Conservation (phyloP, 2,329 filamentous ascomycete species). For the Atkinsonella texensis region DNA sequence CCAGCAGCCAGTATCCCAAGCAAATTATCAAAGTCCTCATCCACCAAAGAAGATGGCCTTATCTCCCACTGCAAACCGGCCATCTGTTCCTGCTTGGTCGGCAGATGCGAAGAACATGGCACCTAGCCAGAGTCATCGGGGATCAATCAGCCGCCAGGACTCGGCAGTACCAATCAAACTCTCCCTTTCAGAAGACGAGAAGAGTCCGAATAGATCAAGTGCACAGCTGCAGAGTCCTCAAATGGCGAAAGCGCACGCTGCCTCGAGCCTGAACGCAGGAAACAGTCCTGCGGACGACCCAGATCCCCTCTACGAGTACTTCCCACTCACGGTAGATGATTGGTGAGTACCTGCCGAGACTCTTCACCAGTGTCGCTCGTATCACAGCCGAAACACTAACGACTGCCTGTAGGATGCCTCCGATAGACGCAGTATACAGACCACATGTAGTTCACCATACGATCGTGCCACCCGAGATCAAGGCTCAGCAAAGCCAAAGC, state of each 20-base stretch:
- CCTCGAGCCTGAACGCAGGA: slow-evolving; percentile 26
- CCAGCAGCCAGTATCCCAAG: slow-evolving; percentile 24
- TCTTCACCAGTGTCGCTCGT: too few relatives aligned
- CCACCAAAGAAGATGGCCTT: slow-evolving; percentile 40
- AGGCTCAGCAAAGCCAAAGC: slow-evolving; percentile 52
- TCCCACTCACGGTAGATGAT: slow-evolving; percentile 80
- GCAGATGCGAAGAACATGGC: slow-evolving; percentile 20
- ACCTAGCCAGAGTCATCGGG: slow-evolving; percentile 11
- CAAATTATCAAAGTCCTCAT: slow-evolving; percentile 27
- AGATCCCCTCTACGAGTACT: slow-evolving; percentile 88
- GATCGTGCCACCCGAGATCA: slow-evolving; percentile 54
- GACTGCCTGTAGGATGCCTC: slow-evolving; percentile 51
- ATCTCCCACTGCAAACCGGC: slow-evolving; percentile 37
- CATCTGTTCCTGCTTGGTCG: slow-evolving; percentile 42
- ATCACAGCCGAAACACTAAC: not conserved
- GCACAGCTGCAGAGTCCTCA: slow-evolving; percentile 41
- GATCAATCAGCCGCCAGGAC: slow-evolving; percentile 15
- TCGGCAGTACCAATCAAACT: slow-evolving; percentile 34
- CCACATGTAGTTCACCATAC: slow-evolving; percentile 93
- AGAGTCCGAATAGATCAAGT: slow-evolving; percentile 39
- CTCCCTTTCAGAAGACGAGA: slow-evolving; percentile 49
- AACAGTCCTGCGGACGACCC: slow-evolving; percentile 62
- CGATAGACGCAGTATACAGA: slow-evolving; percentile 79
- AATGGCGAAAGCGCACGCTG: slow-evolving; percentile 26
- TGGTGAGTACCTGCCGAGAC: slow-evolving; percentile 38